A percentile compares a stretch with the other conserved stretches of the same genome.
Evolutionary conservation across 169 alveolate genomes (phyloP).

Genomic region (Besnoitia besnoiti): DNA sequence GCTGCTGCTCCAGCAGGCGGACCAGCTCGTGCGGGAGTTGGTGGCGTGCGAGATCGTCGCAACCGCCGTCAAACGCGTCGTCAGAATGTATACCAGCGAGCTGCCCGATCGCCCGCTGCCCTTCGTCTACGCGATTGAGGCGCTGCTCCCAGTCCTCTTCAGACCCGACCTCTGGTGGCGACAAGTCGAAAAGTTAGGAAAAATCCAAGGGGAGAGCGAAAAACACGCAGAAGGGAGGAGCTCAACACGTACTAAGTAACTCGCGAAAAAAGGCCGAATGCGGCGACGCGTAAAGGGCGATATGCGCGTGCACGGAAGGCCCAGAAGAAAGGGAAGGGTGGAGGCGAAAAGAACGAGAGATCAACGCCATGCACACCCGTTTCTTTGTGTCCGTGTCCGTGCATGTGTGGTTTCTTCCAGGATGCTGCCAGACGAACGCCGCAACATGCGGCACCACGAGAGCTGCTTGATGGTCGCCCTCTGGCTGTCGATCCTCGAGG

Average conservation of each 20-base stretch:
- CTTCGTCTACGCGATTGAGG: conserved; percentile 23
- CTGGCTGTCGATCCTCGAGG: conserved; percentile 10
- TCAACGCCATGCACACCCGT: not conserved
- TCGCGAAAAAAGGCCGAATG: too few species aligned
- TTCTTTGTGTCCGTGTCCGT: not conserved
- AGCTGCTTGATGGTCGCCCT: conserved; percentile 29
- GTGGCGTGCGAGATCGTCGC: conserved; percentile 43
- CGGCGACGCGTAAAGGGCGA: too few species aligned
- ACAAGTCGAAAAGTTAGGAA: conserved; percentile 3
- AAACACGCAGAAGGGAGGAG: not conserved
- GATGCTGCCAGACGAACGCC: conserved; percentile 1
- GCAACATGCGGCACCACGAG: conserved; percentile 22
- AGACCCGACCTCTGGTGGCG: not conserved
- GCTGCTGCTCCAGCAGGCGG: not conserved
- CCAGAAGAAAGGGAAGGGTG: not conserved
- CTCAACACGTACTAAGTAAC: too few species aligned
- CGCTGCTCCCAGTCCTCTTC: conserved; percentile 13
- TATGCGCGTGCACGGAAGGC: too few species aligned
- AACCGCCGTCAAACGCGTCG: conserved; percentile 25
- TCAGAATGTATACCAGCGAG: conserved; percentile 10
- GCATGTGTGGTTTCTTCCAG: not conserved
- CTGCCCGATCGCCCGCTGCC: not conserved
- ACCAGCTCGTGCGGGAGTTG: conserved; percentile 14
- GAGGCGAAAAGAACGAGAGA: not conserved
- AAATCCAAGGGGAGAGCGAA: not conserved